Evolutionary conservation across 164 flowering plant genomes (phyloP), one percentile per base, ranked within the genome.

Genomic region (Sextonia rubra): DNA sequence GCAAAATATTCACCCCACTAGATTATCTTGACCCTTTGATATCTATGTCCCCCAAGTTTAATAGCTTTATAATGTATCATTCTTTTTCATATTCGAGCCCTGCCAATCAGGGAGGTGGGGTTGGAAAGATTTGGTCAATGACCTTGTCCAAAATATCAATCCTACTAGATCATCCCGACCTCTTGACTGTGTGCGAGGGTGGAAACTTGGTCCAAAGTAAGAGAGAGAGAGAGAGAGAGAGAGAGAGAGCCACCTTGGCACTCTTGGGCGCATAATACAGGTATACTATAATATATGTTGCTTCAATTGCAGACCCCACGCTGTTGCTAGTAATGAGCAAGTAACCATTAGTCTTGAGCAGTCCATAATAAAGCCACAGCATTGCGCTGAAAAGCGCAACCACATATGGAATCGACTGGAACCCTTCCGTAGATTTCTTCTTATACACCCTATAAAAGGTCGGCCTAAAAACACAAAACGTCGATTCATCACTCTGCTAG

Each of bases 361-460:
- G 70, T 20, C 82, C 92, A 71, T 92, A 92, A 77, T 86, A 92
- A 29, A 92, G 73, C 73, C 79, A 69, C 14, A 91, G 26, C 85
- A 81, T 86, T 62, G 91, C 84, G 77, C 98, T 90, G 37, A 93
- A 86, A 0, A 93, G 81, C 55, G 98, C 90, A 0, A 91, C 91
- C 15, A 87, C 77, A 60, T 93, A 93, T 12, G 98, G 94, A 37
- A 93, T 72, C 18, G 92, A 81, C 25, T 88, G 92, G 65, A 89
- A 93, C 12, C 86, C 97, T 79, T 88, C 86, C 2, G 98, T 85
- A 29, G 92, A 85, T 85, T 90, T 93, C 75, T 71, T 88, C 84
- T 83, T 86, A 72, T 23, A 83, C 4, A 93, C 84, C 73, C 84
- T 80, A 32, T 83, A 83, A 71, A 91, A 93, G 1, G 97, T 93